These are phyloP conservation scores for Aspergillus uvarum DNA, from an alignment of 2,329 filamentous ascomycete species.

Conservation along the genomic window DNA sequence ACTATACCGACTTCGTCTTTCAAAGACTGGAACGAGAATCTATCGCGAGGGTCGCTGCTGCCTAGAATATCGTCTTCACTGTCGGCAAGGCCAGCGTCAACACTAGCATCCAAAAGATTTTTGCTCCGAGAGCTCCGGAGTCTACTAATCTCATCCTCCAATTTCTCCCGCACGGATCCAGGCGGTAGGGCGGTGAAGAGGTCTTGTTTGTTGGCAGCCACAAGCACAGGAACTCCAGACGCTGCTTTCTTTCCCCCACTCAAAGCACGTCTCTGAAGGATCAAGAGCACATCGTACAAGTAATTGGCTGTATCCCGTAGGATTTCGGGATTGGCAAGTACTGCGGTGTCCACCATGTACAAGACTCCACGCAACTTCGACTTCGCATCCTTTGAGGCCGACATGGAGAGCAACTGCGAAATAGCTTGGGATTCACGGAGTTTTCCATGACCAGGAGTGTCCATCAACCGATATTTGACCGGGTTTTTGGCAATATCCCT, in stretches of 20 bases:
- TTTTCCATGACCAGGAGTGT: constrained; percentile 96
- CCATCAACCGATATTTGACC: constrained; percentile 48
- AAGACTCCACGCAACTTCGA: constrained; percentile 67
- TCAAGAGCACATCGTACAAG: constrained; percentile 83
- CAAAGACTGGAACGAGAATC: constrained; percentile 79
- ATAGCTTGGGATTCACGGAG: constrained; percentile 65
- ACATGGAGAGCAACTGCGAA: constrained; percentile 38
- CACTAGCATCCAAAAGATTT: constrained; percentile 77
- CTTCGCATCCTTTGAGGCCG: constrained; percentile 34
- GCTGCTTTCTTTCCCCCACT: constrained; percentile 55
- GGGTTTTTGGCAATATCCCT: constrained; percentile 47
- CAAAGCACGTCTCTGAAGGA: constrained; percentile 72
- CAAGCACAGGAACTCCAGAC: constrained; percentile 67
- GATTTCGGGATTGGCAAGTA: constrained; percentile 49
- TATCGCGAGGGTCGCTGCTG: constrained; percentile 73
- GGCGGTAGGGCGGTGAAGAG: constrained; percentile 89
- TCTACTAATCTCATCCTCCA: constrained; percentile 79
- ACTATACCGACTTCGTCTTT: constrained; percentile 73
- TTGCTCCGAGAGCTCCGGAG: constrained; percentile 75
- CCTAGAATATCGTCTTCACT: constrained; percentile 82
- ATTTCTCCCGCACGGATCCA: constrained; percentile 67
- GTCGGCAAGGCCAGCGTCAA: constrained; percentile 54
- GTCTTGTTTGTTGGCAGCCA: constrained; percentile 94
- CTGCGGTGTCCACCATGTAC: constrained; percentile 84
- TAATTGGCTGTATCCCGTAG: constrained; percentile 77